phyloP scores from a whole-genome alignment of 164 flowering plant species.

The Paratinospora sagittata region DNA sequence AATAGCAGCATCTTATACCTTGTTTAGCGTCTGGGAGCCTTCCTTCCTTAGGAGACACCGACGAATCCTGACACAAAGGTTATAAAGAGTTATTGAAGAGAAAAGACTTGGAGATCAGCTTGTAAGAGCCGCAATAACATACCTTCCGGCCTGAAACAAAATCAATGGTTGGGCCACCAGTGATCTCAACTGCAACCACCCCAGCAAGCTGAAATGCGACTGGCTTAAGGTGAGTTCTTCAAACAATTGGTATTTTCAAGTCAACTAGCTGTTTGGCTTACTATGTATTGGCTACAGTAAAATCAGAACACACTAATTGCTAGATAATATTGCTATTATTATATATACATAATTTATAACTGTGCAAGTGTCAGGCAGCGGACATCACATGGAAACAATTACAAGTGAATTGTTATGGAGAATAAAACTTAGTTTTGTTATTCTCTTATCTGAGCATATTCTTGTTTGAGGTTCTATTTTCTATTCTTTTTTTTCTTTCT shows the following conservation, averaged over 20 bases:
- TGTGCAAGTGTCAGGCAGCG: too few species aligned
- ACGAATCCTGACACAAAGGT: constrained; percentile 51
- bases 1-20: constrained; percentile 36
- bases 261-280: background rate
- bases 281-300: background rate
- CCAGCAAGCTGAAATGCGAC: constrained; percentile 75
- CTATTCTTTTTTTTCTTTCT: too few species aligned
- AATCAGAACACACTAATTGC: too few species aligned
- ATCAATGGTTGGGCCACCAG: constrained; percentile 86
- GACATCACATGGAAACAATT: too few species aligned
- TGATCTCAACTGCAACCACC: constrained; percentile 91
- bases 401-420: too few species aligned
- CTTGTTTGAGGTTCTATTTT: too few species aligned
- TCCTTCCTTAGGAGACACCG: constrained; percentile 74
- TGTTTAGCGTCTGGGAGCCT: constrained; percentile 81
- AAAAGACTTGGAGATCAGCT: constrained; percentile 7
- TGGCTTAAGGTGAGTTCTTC: background rate
- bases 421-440: too few species aligned
- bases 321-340: too few species aligned
- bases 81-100: constrained; percentile 5
- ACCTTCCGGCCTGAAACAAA: constrained; percentile 96
- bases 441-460: too few species aligned
- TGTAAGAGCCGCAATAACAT: constrained; percentile 11
- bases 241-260: background rate
- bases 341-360: too few species aligned